phyloP scores from a whole-genome alignment of 768 basidiomycete species.

The Lyophyllum semitale region DNA sequence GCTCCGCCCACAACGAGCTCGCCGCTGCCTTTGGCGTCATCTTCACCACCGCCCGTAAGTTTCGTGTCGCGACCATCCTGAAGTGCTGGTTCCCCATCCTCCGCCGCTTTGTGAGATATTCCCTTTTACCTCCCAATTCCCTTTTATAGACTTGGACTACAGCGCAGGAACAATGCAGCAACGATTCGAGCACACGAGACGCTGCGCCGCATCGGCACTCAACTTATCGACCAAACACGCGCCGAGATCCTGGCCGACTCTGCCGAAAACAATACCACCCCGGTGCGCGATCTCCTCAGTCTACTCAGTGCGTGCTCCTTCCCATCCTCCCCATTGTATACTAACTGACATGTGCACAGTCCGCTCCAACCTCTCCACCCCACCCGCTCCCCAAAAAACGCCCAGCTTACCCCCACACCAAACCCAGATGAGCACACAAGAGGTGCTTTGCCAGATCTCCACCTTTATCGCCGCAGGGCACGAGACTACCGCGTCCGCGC shows the following conservation, averaged over 20 bases:
- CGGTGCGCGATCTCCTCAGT: constrained; percentile 57
- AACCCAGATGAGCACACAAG: constrained; percentile 57
- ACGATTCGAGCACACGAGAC: constrained; percentile 46
- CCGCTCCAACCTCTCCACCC: constrained; percentile 53
- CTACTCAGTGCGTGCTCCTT: constrained; percentile 43
- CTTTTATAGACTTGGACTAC: not conserved
- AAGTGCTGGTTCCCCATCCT: constrained; percentile 61
- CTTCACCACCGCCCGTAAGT: constrained; percentile 53
- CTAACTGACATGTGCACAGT: constrained; percentile 37
- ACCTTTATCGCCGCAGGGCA: constrained; percentile 69
- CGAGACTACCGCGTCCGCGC: constrained; percentile 59
- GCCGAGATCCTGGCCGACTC: constrained; percentile 32
- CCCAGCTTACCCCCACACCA: no score
- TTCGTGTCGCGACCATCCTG: constrained; percentile 53
- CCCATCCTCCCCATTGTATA: not conserved
- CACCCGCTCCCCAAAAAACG: constrained; percentile 31
- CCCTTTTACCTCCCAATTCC: not conserved
- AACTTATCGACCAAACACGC: constrained; percentile 54
- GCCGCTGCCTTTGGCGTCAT: constrained; percentile 56
- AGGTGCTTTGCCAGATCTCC: constrained; percentile 63
- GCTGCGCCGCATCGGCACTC: constrained; percentile 53
- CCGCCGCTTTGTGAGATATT: constrained; percentile 48
- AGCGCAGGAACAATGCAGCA: constrained; percentile 48
- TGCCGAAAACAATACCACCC: constrained; percentile 9
- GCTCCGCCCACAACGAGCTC: constrained; percentile 48